Evolutionary conservation across 2,329 filamentous ascomycete genomes (phyloP).

Genomic region (Fusarium chlamydosporum): DNA sequence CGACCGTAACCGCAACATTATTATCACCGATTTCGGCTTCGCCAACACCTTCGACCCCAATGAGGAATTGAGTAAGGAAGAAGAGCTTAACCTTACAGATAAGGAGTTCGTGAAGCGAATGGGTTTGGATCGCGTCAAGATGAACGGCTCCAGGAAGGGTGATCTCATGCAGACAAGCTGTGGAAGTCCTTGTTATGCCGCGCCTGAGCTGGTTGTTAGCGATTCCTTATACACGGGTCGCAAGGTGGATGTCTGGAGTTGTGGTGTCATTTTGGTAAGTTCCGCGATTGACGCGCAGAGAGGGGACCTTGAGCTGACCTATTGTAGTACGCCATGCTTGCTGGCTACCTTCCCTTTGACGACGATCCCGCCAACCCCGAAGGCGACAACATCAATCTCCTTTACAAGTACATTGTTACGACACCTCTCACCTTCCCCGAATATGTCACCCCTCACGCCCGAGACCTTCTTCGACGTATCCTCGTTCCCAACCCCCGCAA

Average conservation of each 20-base stretch:
- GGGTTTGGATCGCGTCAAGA: slow-evolving; percentile 84
- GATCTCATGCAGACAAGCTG: slow-evolving; percentile 99
- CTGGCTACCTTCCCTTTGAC: slow-evolving; percentile 96
- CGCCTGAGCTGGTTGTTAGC: slow-evolving; percentile 95
- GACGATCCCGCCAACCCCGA: slow-evolving; percentile 98
- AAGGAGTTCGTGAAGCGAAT: slow-evolving; percentile 89
- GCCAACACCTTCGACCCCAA: slow-evolving; percentile 94
- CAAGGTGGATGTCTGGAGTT: slow-evolving; percentile 99
- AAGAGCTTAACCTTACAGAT: slow-evolving; percentile 88
- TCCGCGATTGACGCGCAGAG: background rate
- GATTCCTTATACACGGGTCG: slow-evolving; percentile 97
- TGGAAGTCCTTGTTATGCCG: slow-evolving; percentile 97
- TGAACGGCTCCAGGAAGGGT: slow-evolving; percentile 83
- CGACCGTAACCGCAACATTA: slow-evolving; percentile 97
- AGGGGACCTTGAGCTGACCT: slow-evolving; percentile 26
- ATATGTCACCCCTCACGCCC: slow-evolving; percentile 96
- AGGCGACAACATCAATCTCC: slow-evolving; percentile 97
- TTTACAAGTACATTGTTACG: slow-evolving; percentile 99
- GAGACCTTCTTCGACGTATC: slow-evolving; percentile 92
- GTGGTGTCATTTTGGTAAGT: slow-evolving; percentile 95
- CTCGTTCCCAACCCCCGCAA: slow-evolving; percentile 95
- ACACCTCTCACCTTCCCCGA: slow-evolving; percentile 98
- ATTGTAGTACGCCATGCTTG: slow-evolving; percentile 96
- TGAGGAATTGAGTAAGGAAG: slow-evolving; percentile 90
- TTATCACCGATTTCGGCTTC: slow-evolving; percentile 99